Evolutionary conservation across 768 basidiomycete species (phyloP).

Genomic region (Lactarius vividus): DNA sequence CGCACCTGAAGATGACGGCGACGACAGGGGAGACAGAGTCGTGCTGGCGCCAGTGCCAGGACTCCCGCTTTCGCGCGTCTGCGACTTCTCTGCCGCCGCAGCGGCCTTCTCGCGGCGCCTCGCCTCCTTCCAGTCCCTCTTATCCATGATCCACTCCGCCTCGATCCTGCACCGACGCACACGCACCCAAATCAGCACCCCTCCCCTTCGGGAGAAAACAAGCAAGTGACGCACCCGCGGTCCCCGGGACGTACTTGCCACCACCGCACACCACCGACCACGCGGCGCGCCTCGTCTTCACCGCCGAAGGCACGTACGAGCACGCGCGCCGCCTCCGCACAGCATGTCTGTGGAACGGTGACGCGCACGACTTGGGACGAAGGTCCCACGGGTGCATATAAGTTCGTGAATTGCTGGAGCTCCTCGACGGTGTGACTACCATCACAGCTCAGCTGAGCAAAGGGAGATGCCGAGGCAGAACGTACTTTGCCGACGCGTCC

Average conservation of each 20-base stretch:
- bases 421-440: conserved; percentile 47
- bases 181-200: not conserved
- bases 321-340: conserved; percentile 69
- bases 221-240: conserved; percentile 54
- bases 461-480: not conserved
- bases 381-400: conserved; percentile 76
- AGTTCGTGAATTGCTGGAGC: conserved; percentile 75
- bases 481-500: not conserved
- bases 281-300: conserved; percentile 58
- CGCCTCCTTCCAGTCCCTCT: conserved; percentile 75
- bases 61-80: too few species aligned
- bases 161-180: conserved; percentile 52
- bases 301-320: conserved; percentile 82
- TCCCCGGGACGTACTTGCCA: conserved; percentile 87
- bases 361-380: conserved; percentile 72
- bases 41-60: not conserved
- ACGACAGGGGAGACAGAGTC: not conserved
- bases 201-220: too few species aligned
- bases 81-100: conserved; percentile 35
- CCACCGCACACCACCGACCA: conserved; percentile 92
- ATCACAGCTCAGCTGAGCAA: not conserved
- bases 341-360: conserved; percentile 68
- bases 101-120: conserved; percentile 49
- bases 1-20: conserved; percentile 18
- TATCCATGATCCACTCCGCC: conserved; percentile 84